Conservation (phyloP, 2,329 filamentous ascomycete species). For the Rhinocladiella similis region DNA sequence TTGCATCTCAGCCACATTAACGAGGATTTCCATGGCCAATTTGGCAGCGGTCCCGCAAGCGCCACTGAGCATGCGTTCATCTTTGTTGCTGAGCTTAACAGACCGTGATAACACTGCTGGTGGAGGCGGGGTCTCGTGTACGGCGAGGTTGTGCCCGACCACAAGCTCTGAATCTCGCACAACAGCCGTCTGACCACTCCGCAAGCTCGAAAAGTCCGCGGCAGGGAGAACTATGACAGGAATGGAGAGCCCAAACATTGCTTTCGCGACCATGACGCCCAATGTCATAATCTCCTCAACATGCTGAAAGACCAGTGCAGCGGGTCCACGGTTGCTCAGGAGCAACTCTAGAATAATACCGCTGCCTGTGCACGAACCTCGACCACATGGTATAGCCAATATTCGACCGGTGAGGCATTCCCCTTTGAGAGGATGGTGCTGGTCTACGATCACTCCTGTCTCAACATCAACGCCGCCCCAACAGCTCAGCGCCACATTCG, state of each 20-base stretch:
- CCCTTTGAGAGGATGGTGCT: conserved; percentile 44
- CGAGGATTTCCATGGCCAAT: conserved; percentile 41
- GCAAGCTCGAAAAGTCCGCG: conserved; percentile 21
- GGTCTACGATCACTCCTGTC: conserved; percentile 46
- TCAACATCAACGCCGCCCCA: conserved; percentile 47
- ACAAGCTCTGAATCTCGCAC: not conserved
- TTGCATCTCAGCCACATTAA: conserved; percentile 39
- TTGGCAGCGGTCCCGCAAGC: conserved; percentile 36
- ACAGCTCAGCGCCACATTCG: conserved; percentile 43
- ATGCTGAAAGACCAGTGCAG: conserved; percentile 44
- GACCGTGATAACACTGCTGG: not conserved
- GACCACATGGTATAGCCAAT: conserved; percentile 47
- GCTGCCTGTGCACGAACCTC: conserved; percentile 51
- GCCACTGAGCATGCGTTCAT: conserved; percentile 35
- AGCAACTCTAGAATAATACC: conserved; percentile 48
- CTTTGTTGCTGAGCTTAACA: conserved; percentile 28
- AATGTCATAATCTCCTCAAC: conserved; percentile 48
- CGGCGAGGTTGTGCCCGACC: not conserved
- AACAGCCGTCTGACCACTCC: not conserved
- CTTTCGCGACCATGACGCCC: conserved; percentile 46
- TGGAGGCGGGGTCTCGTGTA: not conserved
- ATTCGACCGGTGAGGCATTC: conserved; percentile 35
- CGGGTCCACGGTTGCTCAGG: conserved; percentile 40
- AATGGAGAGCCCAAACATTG: conserved; percentile 42
- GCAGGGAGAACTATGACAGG: conserved; percentile 39